phyloP scores from a whole-genome alignment of 768 basidiomycete species.

The Rhodotorula diobovata region DNA sequence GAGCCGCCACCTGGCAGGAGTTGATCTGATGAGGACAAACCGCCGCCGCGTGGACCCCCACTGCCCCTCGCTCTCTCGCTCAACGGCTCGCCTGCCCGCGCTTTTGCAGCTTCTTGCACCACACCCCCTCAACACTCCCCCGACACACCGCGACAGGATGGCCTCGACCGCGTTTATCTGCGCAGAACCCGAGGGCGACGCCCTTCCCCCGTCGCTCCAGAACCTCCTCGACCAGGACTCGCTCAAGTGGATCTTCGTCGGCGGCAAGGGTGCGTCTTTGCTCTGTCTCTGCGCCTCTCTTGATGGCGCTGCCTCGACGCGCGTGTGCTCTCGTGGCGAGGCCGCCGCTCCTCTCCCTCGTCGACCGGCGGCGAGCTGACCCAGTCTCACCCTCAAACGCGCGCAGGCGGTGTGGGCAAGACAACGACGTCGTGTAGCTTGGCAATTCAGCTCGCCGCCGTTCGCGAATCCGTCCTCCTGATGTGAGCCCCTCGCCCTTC shows the following conservation, averaged over 20 bases:
- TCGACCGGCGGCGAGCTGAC: not conserved
- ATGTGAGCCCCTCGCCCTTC: conserved; percentile 57
- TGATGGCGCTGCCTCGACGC: too few species aligned
- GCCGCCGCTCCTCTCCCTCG: too few species aligned
- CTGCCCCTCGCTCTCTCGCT: too few species aligned
- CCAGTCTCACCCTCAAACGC: not conserved
- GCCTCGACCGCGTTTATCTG: conserved; percentile 16
- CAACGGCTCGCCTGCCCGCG: too few species aligned
- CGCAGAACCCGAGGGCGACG: conserved; percentile 52
- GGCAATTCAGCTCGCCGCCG: conserved; percentile 88
- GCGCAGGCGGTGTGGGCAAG: conserved; percentile 58
- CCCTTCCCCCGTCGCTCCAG: conserved; percentile 78
- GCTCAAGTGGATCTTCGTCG: conserved; percentile 98
- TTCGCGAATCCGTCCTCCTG: conserved; percentile 89
- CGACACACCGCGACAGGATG: conserved; percentile 1
- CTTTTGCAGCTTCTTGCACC: not conserved
- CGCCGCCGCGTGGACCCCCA: too few species aligned
- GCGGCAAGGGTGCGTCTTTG: conserved; percentile 90
- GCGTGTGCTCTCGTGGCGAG: not conserved
- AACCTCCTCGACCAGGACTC: conserved; percentile 78
- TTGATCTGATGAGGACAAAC: too few species aligned
- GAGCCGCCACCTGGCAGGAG: too few species aligned
- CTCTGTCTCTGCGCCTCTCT: not conserved
- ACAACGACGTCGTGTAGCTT: conserved; percentile 96
- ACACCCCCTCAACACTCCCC: too few species aligned